These are phyloP conservation scores for Vishniacozyma victoriae DNA, from an alignment of 768 basidiomycete genomes.

Conservation along the genomic window DNA sequence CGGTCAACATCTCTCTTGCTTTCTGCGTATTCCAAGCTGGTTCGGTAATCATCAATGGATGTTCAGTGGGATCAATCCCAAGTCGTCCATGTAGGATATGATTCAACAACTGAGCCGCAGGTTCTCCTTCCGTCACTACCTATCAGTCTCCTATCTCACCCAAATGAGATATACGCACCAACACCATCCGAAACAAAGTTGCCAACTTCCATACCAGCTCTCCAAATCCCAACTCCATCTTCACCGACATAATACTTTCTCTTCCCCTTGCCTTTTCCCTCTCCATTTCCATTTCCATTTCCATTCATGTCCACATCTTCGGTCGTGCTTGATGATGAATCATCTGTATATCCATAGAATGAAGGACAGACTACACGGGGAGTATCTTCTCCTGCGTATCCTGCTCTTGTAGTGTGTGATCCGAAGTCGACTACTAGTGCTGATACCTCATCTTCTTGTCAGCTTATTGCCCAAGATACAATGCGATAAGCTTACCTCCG, in stretches of 20 bases:
- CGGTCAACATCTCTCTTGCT: conserved; percentile 91
- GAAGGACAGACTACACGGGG: conserved; percentile 89
- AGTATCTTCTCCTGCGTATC: conserved; percentile 94
- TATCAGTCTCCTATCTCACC: not conserved
- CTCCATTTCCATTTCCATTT: conserved; percentile 43
- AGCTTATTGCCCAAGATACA: not conserved
- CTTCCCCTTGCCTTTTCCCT: conserved; percentile 4
- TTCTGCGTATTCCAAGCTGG: conserved; percentile 90
- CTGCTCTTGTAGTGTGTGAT: conserved; percentile 78
- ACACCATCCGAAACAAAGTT: conserved; percentile 80
- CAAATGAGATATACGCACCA: conserved; percentile 52
- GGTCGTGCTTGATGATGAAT: conserved; percentile 20
- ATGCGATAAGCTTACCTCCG: conserved; percentile 33
- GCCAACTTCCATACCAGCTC: conserved; percentile 77
- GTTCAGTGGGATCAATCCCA: conserved; percentile 70
- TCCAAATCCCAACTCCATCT: conserved; percentile 82
- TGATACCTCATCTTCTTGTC: conserved; percentile 77
- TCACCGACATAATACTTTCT: conserved; percentile 70
- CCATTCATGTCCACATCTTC: conserved; percentile 25
- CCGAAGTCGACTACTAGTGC: conserved; percentile 95
- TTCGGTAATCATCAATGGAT: conserved; percentile 88
- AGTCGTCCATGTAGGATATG: conserved; percentile 59
- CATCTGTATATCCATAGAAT: conserved; percentile 67
- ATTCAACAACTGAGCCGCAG: conserved; percentile 41
- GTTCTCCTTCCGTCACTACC: conserved; percentile 42